Percentiles rank a stretch among this genome's conserved stretches.
phyloP scores from a whole-genome alignment of 1,284 basidiomycete species.

The Sanghuangporus weigelae region DNA sequence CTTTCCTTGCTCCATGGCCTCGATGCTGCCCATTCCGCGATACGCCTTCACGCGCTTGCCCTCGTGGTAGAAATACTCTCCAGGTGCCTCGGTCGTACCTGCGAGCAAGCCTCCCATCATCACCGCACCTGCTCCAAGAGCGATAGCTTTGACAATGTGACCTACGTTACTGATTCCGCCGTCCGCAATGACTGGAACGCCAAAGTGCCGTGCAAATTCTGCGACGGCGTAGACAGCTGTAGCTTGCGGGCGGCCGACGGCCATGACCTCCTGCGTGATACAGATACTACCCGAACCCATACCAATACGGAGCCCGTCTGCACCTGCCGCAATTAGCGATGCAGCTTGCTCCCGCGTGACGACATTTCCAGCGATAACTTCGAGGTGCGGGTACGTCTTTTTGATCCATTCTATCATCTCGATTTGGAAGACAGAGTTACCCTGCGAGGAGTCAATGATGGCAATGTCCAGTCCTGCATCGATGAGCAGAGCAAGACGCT shows the following conservation, averaged over 20 bases:
- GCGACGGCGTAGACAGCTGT: constrained; percentile 94
- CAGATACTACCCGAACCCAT: constrained; percentile 99
- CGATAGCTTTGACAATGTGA: constrained; percentile 95
- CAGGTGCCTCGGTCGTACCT: constrained; percentile 95
- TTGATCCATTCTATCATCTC: constrained; percentile 98
- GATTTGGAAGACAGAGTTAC: constrained; percentile 91
- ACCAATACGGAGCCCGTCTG: constrained; percentile 90
- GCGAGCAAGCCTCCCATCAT: constrained; percentile 99
- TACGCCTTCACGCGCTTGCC: constrained; percentile 99
- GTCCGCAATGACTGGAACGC: constrained; percentile 97
- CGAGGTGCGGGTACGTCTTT: constrained; percentile 73
- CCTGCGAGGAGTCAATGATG: constrained; percentile 94
- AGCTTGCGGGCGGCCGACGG: constrained; percentile 97
- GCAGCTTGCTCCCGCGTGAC: constrained; percentile 98
- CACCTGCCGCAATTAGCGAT: constrained; percentile 88
- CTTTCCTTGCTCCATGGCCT: constrained; percentile 92
- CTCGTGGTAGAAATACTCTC: constrained; percentile 99
- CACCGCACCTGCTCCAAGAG: constrained; percentile 91
- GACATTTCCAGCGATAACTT: constrained; percentile 96
- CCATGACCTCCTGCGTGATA: constrained; percentile 99
- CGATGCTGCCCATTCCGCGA: constrained; percentile 96
- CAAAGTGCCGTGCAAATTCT: constrained; percentile 91
- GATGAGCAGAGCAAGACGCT: constrained; percentile 81
- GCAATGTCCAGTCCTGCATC: constrained; percentile 97
- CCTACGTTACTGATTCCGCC: constrained; percentile 96